phyloP scores from a whole-genome alignment of 495 filamentous ascomycete genomes.

The Lophiostoma macrostomum region DNA sequence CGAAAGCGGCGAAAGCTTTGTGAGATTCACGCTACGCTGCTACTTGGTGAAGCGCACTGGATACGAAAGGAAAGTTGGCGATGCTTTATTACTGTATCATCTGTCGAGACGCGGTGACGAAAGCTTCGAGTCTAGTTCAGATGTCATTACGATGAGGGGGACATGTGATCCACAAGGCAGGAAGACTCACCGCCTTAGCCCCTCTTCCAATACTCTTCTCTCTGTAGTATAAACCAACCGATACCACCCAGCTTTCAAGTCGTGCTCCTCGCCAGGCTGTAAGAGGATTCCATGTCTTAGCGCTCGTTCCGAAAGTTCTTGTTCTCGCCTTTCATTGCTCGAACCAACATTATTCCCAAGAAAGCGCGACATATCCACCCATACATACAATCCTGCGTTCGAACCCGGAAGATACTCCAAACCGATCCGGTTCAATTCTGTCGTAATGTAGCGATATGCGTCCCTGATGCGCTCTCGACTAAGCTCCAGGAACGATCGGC shows the following conservation, averaged over 20 bases:
- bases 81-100: too few species aligned
- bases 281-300: neutral
- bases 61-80: too few species aligned
- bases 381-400: slow-evolving; percentile 4
- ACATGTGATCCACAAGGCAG: too few species aligned
- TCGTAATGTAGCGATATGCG: neutral
- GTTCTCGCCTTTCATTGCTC: too few species aligned
- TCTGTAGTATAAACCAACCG: neutral
- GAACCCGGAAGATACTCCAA: neutral
- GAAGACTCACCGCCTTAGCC: too few species aligned
- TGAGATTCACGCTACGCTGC: too few species aligned
- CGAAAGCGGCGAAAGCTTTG: too few species aligned
- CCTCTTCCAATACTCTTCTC: slow-evolving; percentile 3
- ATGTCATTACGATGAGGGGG: too few species aligned
- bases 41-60: too few species aligned
- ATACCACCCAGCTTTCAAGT: neutral
- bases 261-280: slow-evolving; percentile 9
- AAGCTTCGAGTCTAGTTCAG: too few species aligned
- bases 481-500: neutral
- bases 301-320: neutral
- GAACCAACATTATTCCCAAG: neutral
- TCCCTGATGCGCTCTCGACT: neutral
- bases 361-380: slow-evolving; percentile 1
- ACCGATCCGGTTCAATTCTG: neutral
- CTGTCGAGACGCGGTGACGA: too few species aligned